Percentiles rank a stretch among this genome's conserved stretches.
phyloP scores from a whole-genome alignment of 495 filamentous ascomycete genomes.

The Letharia lupina region DNA sequence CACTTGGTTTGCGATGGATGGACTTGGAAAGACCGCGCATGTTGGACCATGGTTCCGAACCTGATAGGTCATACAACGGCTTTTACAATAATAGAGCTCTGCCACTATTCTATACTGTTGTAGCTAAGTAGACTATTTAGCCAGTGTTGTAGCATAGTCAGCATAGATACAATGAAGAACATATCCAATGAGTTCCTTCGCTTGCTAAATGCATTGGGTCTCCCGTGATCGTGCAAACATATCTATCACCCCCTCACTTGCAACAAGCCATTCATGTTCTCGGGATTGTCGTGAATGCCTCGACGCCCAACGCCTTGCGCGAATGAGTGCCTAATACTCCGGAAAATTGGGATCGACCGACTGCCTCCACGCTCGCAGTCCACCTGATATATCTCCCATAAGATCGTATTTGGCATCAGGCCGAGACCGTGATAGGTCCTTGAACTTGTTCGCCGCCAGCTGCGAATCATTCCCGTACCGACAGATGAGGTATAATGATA shows the following conservation, averaged over 20 bases:
- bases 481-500: slow-evolving; percentile 69
- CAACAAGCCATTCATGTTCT: background rate
- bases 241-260: background rate
- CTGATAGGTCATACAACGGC: background rate
- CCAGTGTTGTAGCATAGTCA: too few relatives aligned
- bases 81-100: background rate
- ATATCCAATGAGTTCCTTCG: background rate
- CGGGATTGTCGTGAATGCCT: background rate
- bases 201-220: background rate
- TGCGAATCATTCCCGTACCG: slow-evolving; percentile 87
- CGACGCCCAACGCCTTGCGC: background rate
- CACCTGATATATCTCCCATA: slow-evolving; percentile 61
- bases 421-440: slow-evolving; percentile 53
- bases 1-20: background rate
- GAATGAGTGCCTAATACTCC: slow-evolving; percentile 32
- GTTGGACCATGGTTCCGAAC: background rate
- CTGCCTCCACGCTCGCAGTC: slow-evolving; percentile 74
- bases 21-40: background rate
- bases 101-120: background rate
- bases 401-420: slow-evolving; percentile 32
- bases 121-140: background rate
- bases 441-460: slow-evolving; percentile 62
- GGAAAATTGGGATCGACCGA: slow-evolving; percentile 69
- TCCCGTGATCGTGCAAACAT: background rate
- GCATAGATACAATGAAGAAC: too few relatives aligned